phyloP scores from a whole-genome alignment of 2,329 filamentous ascomycete genomes.

The Neoascochyta sp. region DNA sequence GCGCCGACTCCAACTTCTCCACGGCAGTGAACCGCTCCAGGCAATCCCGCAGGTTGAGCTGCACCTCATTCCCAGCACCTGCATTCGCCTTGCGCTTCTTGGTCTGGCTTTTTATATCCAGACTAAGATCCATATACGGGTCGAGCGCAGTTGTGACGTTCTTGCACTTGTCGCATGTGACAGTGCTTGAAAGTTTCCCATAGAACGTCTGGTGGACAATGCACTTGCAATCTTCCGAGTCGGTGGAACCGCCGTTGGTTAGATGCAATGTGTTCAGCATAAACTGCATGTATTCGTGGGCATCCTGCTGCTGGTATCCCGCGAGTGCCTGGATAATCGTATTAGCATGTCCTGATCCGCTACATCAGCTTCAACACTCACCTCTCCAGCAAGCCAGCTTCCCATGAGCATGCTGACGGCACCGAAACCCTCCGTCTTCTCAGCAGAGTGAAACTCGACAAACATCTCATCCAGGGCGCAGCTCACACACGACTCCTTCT shows the following conservation, averaged over 20 bases:
- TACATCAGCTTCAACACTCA: conserved; percentile 48
- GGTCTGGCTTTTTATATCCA: conserved; percentile 73
- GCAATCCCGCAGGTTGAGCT: conserved; percentile 54
- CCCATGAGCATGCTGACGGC: conserved; percentile 84
- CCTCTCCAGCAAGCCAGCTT: conserved; percentile 78
- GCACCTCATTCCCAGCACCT: conserved; percentile 24
- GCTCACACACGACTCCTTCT: conserved; percentile 53
- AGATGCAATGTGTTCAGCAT: conserved; percentile 85
- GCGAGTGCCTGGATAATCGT: conserved; percentile 47
- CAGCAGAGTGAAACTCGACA: conserved; percentile 62
- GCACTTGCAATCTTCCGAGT: conserved; percentile 64
- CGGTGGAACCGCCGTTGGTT: conserved; percentile 61
- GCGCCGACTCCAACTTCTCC: conserved; percentile 70
- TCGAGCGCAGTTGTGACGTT: conserved; percentile 80
- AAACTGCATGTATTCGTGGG: conserved; percentile 96
- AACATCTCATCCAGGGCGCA: conserved; percentile 62
- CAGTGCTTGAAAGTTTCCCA: conserved; percentile 83
- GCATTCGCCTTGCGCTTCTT: conserved; percentile 60
- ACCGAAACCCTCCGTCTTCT: conserved; percentile 84
- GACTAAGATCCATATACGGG: conserved; percentile 83
- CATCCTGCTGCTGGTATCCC: conserved; percentile 92
- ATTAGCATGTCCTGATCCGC: conserved; percentile 5
- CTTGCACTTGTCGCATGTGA: conserved; percentile 83
- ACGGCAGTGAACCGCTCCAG: conserved; percentile 82
- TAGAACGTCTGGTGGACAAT: conserved; percentile 94